phyloP scores from a whole-genome alignment of 352 stramenopile genomes.

The Globisporangium orthogonon region DNA sequence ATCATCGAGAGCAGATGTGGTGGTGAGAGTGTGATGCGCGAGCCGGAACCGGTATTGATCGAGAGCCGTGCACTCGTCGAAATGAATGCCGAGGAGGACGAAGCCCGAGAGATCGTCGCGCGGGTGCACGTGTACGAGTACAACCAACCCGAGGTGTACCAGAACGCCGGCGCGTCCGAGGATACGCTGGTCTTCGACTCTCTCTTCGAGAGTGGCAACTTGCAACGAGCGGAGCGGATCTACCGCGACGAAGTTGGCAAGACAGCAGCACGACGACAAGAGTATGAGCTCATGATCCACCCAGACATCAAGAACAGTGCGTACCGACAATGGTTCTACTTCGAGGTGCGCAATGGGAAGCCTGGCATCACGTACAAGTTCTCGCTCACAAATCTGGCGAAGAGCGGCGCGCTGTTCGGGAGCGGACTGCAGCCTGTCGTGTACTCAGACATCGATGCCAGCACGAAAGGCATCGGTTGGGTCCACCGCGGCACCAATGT shows the following conservation, averaged over 20 bases:
- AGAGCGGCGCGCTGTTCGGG: conserved; percentile 78
- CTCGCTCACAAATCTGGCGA: conserved; percentile 74
- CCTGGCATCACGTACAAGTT: conserved; percentile 59
- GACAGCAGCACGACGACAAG: conserved; percentile 19
- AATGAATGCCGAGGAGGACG: conserved; percentile 23
- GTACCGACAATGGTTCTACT: conserved; percentile 91
- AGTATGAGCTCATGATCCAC: conserved; percentile 70
- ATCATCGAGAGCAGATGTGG: conserved; percentile 7
- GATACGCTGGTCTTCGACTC: conserved; percentile 70
- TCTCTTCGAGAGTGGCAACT: conserved; percentile 72
- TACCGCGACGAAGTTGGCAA: conserved; percentile 20
- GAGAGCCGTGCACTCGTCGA: conserved; percentile 37
- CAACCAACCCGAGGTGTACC: conserved; percentile 40
- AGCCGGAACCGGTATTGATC: conserved; percentile 35
- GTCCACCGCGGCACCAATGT: conserved; percentile 50
- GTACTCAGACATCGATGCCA: conserved; percentile 57
- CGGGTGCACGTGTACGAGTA: conserved; percentile 68
- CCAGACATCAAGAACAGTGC: conserved; percentile 79
- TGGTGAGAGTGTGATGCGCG: conserved; percentile 5
- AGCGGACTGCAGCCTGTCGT: conserved; percentile 74
- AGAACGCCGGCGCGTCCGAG: conserved; percentile 22
- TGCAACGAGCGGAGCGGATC: conserved; percentile 54
- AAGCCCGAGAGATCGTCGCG: conserved; percentile 19
- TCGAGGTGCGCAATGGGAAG: conserved; percentile 58
- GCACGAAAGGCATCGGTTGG: conserved; percentile 44